Evolutionary conservation across 306 rosid species (phyloP), one percentile per base, ranked within the genome.

Genomic region (Glycine tomentella): DNA sequence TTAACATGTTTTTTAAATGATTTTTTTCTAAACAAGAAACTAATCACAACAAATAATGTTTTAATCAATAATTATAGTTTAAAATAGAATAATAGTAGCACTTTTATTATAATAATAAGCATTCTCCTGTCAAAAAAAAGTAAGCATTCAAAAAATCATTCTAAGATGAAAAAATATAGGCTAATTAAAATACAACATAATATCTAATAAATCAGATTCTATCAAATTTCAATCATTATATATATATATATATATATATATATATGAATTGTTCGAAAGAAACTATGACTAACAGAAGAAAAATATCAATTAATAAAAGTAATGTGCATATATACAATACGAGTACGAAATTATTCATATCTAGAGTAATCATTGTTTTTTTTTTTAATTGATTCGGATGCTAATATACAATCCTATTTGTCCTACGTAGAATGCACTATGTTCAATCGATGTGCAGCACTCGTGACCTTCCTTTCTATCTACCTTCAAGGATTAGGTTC

Each of bases 391-490:
- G 9, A 63, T 36, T 63, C 10, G 2, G 48, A 13, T 64, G 9
- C 16, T 31, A 31, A 11, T 63, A 33, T 13, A 63, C 17, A 38
- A 53, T 38, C 6, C n/a, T 15, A 72, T 53, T 73, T 53, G 52
- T 55, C 68, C 13, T 16, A 74, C 68, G 40, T 6, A 74, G 78
- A 74, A 38, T 16, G 67, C 78, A 74, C 51, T 56, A 38, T n/a
- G 16, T 36, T 31, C 15, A 38, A 73, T 55, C 11, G 34, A 53
- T 36, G 77, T 53, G 63, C 51, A 17, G 2, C 40, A 36, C 38
- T 73, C 12, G 78, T 73, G 66, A 55, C n/a, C 4, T 8, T 51
- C 76, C 31, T 25, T 0, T 25, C 31, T 25, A 25, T 25, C 65
- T 16, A 57, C 31, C 64, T 51, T 71, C 46, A 5, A 53, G 3